phyloP scores from a whole-genome alignment of 2,329 filamentous ascomycete species.

The Fusarium chuoi region DNA sequence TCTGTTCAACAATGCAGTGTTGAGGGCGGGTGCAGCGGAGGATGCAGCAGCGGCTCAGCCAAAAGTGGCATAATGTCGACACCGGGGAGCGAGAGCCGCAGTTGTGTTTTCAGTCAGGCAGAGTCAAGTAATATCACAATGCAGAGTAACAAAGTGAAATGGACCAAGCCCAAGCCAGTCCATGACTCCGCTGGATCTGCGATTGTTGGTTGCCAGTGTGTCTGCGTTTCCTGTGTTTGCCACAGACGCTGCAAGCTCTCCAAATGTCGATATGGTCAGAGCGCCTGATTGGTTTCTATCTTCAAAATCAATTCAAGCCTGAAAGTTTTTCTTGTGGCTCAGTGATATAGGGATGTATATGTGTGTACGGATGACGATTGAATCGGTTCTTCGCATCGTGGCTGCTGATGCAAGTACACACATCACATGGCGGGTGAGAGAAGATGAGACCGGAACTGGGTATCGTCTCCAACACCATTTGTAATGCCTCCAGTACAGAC shows the following conservation, averaged over 20 bases:
- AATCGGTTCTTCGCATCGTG: neutral
- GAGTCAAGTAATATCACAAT: conserved; percentile 16
- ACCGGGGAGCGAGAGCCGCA: conserved; percentile 18
- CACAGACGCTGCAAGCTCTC: conserved; percentile 25
- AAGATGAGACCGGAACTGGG: conserved; percentile 21
- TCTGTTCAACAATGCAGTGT: conserved; percentile 5
- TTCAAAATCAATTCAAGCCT: conserved; percentile 1
- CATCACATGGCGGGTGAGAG: neutral
- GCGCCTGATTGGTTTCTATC: conserved; percentile 26
- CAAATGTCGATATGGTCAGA: conserved; percentile 13
- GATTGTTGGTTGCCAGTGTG: conserved; percentile 4
- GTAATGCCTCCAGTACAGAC: conserved; percentile 27
- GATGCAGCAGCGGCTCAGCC: conserved; percentile 18
- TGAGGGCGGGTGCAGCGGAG: conserved; percentile 31
- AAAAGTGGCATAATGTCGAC: conserved; percentile 16
- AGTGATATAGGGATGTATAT: neutral
- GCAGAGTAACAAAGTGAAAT: conserved; percentile 26
- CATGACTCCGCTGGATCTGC: conserved; percentile 17
- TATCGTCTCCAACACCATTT: conserved; percentile 23
- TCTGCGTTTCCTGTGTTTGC: conserved; percentile 21
- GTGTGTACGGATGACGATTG: conserved; percentile 1
- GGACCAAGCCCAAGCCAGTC: conserved; percentile 11
- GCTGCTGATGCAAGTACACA: neutral
- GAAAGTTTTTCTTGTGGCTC: neutral
- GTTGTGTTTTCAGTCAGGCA: conserved; percentile 5